phyloP scores from a whole-genome alignment of 2,329 filamentous ascomycete species.

The Paraphoma chrysanthemicola region DNA sequence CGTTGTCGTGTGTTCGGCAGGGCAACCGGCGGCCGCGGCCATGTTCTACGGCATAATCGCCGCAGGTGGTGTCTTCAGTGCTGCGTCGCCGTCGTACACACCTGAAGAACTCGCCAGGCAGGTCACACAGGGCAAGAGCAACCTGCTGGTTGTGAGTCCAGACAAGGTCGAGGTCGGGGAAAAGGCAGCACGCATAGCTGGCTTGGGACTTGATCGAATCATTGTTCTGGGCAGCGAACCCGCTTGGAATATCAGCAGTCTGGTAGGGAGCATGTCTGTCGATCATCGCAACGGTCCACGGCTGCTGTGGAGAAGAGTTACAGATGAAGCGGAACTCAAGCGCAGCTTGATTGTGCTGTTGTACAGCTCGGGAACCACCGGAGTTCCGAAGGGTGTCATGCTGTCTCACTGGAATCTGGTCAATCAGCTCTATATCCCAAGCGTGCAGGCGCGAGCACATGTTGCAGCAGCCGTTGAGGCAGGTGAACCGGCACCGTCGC shows the following conservation, averaged over 20 bases:
- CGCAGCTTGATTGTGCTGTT: conserved; percentile 51
- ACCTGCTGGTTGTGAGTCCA: conserved; percentile 55
- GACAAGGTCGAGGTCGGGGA: conserved; percentile 55
- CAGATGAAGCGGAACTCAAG: conserved; percentile 55
- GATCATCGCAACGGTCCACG: conserved; percentile 1
- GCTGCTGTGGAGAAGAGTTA: conserved; percentile 59
- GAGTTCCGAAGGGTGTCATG: conserved; percentile 51
- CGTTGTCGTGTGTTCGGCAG: conserved; percentile 55
- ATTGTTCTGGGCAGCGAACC: conserved; percentile 42
- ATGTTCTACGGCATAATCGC: conserved; percentile 64
- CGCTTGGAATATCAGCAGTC: conserved; percentile 26
- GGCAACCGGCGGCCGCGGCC: conserved; percentile 56
- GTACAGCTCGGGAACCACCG: conserved; percentile 54
- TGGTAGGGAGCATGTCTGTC: not conserved
- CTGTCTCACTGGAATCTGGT: conserved; percentile 51
- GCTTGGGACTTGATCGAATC: conserved; percentile 54
- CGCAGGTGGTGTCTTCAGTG: conserved; percentile 65
- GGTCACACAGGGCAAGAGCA: conserved; percentile 49
- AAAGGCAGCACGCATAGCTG: conserved; percentile 55
- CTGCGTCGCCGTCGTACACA: conserved; percentile 58
- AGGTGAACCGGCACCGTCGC: not conserved
- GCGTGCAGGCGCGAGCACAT: conserved; percentile 8
- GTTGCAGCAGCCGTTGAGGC: not conserved
- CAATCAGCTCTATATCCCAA: conserved; percentile 34
- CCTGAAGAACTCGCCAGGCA: conserved; percentile 57